These are phyloP conservation scores for Penicillium malachiteum DNA, from an alignment of 495 filamentous ascomycete species.

Conservation along the genomic window DNA sequence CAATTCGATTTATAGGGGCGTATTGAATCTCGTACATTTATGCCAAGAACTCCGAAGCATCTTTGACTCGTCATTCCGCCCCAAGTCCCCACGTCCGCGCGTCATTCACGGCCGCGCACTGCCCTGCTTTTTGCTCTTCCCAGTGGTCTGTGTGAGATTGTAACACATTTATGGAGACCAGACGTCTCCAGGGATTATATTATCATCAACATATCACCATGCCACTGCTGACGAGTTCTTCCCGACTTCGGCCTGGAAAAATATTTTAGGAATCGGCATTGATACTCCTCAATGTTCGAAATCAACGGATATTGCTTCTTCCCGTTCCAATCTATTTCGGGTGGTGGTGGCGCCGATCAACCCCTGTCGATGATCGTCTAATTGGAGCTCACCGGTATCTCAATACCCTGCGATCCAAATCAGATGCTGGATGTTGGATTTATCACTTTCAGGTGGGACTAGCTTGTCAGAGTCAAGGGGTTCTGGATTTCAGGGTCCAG, in stretches of 20 bases:
- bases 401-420: not conserved
- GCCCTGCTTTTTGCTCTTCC: not conserved
- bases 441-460: too few relatives aligned
- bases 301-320: not conserved
- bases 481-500: not conserved
- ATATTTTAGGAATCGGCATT: too few relatives aligned
- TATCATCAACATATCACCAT: not conserved
- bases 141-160: not conserved
- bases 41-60: conserved; percentile 18
- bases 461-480: not conserved
- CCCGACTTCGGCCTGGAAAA: not conserved
- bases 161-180: not conserved
- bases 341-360: not conserved
- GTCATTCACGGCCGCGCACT: conserved; percentile 5
- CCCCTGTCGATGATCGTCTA: conserved; percentile 2
- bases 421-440: too few relatives aligned
- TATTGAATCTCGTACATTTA: not conserved
- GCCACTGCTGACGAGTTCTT: not conserved
- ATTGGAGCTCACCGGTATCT: not conserved
- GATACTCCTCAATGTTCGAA: not conserved
- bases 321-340: not conserved
- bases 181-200: not conserved
- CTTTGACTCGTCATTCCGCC: conserved; percentile 13
- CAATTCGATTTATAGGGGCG: too few relatives aligned
- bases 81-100: conserved; percentile 26